These are phyloP conservation scores for Myrica gale DNA, from an alignment of 306 rosid genomes.

Conservation along the genomic window DNA sequence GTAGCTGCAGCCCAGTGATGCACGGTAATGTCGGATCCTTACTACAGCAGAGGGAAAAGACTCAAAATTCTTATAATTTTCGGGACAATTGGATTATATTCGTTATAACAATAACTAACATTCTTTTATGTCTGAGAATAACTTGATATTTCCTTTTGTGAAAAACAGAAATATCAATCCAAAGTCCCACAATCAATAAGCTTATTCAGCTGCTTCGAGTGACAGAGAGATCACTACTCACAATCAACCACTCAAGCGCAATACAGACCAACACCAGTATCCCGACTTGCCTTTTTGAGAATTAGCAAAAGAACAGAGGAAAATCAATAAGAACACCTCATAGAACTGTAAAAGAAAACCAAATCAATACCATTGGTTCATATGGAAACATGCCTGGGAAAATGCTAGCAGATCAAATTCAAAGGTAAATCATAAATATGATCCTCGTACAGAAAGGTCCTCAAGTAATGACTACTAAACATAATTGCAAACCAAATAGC, in stretches of 20 bases:
- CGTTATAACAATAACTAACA: not conserved
- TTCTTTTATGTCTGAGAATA: not conserved
- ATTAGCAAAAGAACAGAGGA: not conserved
- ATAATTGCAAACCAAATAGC: constrained; percentile 31
- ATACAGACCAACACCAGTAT: not conserved
- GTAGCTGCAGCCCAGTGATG: not conserved
- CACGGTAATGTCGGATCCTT: not conserved
- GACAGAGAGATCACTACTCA: not conserved
- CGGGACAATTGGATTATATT: not conserved
- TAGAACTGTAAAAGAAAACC: not conserved
- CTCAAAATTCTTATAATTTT: not conserved
- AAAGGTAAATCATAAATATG: constrained; percentile 26
- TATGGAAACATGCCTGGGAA: not conserved
- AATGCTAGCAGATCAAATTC: constrained; percentile 22
- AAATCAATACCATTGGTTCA: constrained; percentile 1
- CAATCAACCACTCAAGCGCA: not conserved
- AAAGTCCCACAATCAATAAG: too few species aligned
- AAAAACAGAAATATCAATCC: too few species aligned
- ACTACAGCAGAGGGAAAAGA: not conserved
- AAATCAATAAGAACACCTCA: not conserved
- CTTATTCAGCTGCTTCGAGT: not conserved
- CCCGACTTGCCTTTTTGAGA: not conserved
- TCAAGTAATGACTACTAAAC: constrained; percentile 16
- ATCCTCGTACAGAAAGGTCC: constrained; percentile 26
- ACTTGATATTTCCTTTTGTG: too few species aligned